A percentile compares a stretch with the other conserved stretches of the same genome.
These are phyloP conservation scores for Erythrophleum fordii DNA, from an alignment of 306 rosid species.

Conservation along the genomic window DNA sequence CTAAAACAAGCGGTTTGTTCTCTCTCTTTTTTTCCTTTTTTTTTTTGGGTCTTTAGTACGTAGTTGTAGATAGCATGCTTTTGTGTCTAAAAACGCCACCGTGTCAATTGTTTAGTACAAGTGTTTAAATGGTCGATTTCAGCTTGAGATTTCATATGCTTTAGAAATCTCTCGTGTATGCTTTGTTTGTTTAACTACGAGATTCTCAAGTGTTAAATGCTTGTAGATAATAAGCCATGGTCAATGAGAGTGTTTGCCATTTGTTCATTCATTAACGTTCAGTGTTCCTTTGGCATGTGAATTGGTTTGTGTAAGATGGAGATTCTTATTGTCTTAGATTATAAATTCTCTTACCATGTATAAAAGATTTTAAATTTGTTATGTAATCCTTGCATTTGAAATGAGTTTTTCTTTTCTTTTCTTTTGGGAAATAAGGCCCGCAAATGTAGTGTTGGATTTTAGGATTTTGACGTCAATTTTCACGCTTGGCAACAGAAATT, in stretches of 20 bases:
- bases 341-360: background rate
- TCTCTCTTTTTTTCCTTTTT: background rate
- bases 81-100: conserved; percentile 41
- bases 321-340: background rate
- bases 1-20: conserved; percentile 54
- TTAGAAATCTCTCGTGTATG: conserved; percentile 51
- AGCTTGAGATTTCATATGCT: conserved; percentile 53
- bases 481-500: background rate
- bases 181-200: conserved; percentile 48
- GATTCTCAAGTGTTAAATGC: conserved; percentile 40
- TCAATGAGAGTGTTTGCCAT: conserved; percentile 49
- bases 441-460: no score
- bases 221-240: conserved; percentile 59
- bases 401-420: no score
- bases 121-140: conserved; percentile 39
- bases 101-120: conserved; percentile 39
- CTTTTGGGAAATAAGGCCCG: no score
- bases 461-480: no score
- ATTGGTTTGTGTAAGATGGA: conserved; percentile 21
- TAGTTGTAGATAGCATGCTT: conserved; percentile 63
- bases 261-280: conserved; percentile 45
- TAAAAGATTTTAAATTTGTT: no score
- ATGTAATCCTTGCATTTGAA: no score
- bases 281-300: conserved; percentile 18
- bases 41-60: conserved; percentile 13